Evolutionary conservation across 1,284 basidiomycete genomes (phyloP).

Genomic region (Cutaneotrichosporon spelunceum): DNA sequence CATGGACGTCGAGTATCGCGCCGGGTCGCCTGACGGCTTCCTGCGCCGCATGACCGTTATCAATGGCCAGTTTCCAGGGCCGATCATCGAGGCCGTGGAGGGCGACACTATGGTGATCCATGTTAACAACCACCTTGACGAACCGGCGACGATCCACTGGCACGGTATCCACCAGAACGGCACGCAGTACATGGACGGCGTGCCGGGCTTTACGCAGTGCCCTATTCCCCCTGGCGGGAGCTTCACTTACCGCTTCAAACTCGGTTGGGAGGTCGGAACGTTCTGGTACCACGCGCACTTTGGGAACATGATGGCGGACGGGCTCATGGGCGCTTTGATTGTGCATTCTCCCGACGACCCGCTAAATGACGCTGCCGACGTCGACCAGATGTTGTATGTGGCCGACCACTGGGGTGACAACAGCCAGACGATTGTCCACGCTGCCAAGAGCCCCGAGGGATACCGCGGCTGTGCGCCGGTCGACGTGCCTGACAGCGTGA

Average conservation of each 20-base stretch:
- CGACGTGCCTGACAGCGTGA: slow-evolving; percentile 27
- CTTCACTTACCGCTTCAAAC: slow-evolving; percentile 54
- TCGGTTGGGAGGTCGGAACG: slow-evolving; percentile 32
- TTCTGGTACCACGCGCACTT: slow-evolving; percentile 45
- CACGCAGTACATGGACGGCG: slow-evolving; percentile 35
- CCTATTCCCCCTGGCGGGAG: slow-evolving; percentile 56
- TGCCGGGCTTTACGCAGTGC: slow-evolving; percentile 52
- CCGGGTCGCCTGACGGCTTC: slow-evolving; percentile 18
- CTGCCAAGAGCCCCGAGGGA: neutral
- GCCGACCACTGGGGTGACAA: slow-evolving; percentile 36
- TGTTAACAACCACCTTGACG: slow-evolving; percentile 32
- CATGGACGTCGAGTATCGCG: slow-evolving; percentile 10
- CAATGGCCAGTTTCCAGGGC: slow-evolving; percentile 27
- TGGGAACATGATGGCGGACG: slow-evolving; percentile 34
- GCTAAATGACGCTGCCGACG: slow-evolving; percentile 27
- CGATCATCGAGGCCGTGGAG: slow-evolving; percentile 35
- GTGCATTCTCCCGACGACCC: slow-evolving; percentile 33
- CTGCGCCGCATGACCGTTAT: slow-evolving; percentile 15
- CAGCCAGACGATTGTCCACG: slow-evolving; percentile 18
- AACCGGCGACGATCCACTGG: slow-evolving; percentile 36
- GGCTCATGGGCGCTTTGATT: slow-evolving; percentile 32
- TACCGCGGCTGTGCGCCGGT: slow-evolving; percentile 14
- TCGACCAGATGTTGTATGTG: slow-evolving; percentile 30
- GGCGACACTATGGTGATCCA: slow-evolving; percentile 35
- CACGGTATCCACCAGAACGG: slow-evolving; percentile 38